Conservation (phyloP, 345 rosid genomes). For the Rhodamnia rubescens region DNA sequence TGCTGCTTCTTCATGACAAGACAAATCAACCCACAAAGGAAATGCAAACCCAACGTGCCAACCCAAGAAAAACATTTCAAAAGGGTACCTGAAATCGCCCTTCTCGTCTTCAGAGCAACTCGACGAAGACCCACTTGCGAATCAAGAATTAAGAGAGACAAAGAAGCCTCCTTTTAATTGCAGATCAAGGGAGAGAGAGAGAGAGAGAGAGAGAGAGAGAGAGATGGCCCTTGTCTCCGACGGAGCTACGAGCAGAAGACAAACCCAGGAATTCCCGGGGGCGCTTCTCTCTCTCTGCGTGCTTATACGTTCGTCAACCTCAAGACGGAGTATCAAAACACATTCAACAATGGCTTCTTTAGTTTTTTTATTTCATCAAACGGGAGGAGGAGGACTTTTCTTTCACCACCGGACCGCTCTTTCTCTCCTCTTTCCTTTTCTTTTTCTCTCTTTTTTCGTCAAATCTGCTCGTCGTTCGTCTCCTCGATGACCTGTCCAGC, state of each 20-base stretch:
- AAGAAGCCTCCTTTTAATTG: slow-evolving; percentile 9
- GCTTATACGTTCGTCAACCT: not conserved
- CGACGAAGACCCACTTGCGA: slow-evolving; percentile 25
- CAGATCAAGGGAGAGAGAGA: not conserved
- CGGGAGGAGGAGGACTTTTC: not conserved
- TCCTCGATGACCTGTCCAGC: not conserved
- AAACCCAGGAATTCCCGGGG: not conserved
- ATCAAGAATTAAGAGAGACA: slow-evolving; percentile 22
- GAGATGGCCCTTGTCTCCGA: not conserved
- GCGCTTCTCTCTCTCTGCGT: not conserved
- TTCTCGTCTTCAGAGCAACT: not conserved
- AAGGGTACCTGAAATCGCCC: not conserved
- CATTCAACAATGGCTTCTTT: not conserved
- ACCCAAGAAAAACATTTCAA: not conserved
- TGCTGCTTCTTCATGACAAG: not conserved
- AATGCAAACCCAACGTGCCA: not conserved
- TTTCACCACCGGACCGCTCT: not conserved
- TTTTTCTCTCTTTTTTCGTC: not conserved
- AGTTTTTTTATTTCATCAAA: not conserved
- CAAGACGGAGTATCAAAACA: not conserved
- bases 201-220: not conserved
- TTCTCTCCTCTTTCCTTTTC: not conserved
- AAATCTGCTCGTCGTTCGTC: not conserved
- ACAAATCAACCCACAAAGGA: not conserved
- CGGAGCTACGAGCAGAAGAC: not conserved